Base-by-base conservation (phyloP, 768 basidiomycete species). In the Podaxis sp. region DNA sequence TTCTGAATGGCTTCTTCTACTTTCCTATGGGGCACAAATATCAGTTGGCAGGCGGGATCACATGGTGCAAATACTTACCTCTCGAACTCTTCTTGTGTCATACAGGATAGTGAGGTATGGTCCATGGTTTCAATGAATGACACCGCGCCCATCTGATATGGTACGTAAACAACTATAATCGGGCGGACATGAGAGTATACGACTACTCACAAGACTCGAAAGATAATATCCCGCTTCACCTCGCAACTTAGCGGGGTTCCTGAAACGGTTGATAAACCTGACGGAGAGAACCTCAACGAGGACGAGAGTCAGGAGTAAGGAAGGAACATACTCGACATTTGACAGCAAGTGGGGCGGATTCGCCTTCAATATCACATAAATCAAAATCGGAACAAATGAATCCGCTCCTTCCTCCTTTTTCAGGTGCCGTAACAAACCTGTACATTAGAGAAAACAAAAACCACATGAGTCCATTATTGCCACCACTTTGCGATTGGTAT, bases 111-210 rank as follows among this genome's bases (percentile, higher is more conserved):
- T 7, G 92, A 91, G 0, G 94, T 90, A 63, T 96, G 92, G 72
- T 99, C 97, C 93, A 99, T 95, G 0, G 95, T 93, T 76, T 99
- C 97, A 65, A 99, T 95, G 73, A 98, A 99, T 1, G 93, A 92
- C 38, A 99, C 93, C 2, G 97, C 95, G 3, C 95, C 97, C 86
- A 91, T 96, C 95, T 98, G 65, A 7, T 4, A 3, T 20, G 37
- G 11, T 26, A 58, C 55, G 49, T 48, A 28, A 10, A 20, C 13
- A 57, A 11, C 3, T 64, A 20, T 7, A 3, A 33, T 6, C 7
- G 24, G 2, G 26, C 0, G 26, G 12, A 64, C 26, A 37, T 2
- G 37, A 17, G 6, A 51, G 4, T 38, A 40, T 2, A 13, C 33
- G 26, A 51, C 17, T 22, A 74, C 89, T 68, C 67, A 95, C 96